phyloP scores from a whole-genome alignment of 306 rosid genomes.

The Malus asiatica region DNA sequence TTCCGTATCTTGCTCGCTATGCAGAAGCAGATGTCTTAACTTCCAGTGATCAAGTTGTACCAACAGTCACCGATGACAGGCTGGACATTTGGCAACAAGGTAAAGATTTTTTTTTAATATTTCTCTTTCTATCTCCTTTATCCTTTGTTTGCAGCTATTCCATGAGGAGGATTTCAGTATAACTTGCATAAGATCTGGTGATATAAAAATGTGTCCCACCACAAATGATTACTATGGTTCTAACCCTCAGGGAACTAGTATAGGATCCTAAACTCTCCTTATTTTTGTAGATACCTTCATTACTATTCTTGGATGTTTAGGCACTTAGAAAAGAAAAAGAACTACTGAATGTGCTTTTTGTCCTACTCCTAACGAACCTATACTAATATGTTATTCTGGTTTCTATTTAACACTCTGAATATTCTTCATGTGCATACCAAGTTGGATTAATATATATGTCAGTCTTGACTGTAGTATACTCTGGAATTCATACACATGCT shows the following conservation, averaged over 20 bases:
- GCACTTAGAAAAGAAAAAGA: no score
- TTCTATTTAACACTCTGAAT: no score
- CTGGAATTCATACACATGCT: no score
- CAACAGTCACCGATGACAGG: conserved; percentile 86
- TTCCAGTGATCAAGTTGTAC: conserved; percentile 88
- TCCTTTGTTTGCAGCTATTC: background rate
- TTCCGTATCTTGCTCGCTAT: conserved; percentile 85
- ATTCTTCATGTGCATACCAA: no score
- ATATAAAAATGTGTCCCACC: background rate
- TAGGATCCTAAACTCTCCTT: background rate
- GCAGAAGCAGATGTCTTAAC: conserved; percentile 93
- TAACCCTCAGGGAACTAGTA: background rate
- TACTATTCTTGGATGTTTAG: background rate
- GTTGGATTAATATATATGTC: no score
- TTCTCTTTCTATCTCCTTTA: background rate
- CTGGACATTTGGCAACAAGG: conserved; percentile 83
- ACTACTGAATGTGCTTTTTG: no score
- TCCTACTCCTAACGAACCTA: no score
- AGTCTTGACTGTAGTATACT: no score
- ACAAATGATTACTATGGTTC: background rate
- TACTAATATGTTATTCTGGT: no score
- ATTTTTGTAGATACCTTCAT: background rate
- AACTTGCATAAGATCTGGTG: background rate
- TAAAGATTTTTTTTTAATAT: conserved; percentile 23
- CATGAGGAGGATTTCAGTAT: background rate